Evolutionary conservation across 495 filamentous ascomycete species (phyloP).

Genomic region (Halenospora varia): DNA sequence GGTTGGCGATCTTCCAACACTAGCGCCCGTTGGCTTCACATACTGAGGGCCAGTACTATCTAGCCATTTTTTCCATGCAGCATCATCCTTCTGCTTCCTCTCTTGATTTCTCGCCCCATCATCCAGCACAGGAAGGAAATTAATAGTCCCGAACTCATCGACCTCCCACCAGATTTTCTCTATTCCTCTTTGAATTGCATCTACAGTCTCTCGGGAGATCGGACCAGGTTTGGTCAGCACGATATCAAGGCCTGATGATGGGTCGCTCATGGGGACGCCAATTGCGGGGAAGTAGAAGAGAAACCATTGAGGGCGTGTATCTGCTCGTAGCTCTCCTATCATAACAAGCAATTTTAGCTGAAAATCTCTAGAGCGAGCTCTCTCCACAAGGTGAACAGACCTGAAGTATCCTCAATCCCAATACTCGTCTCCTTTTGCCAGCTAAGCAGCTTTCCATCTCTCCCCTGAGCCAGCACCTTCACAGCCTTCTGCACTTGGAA

Average conservation of each 20-base stretch:
- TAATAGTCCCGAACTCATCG: background rate
- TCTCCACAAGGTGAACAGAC: background rate
- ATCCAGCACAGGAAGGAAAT: background rate
- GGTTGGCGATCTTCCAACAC: too few species aligned
- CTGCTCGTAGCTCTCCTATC: background rate
- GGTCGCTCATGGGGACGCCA: background rate
- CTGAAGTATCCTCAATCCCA: conserved; percentile 5
- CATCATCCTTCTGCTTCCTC: background rate
- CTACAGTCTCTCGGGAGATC: background rate
- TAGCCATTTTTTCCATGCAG: too few species aligned
- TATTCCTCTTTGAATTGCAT: background rate
- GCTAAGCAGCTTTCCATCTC: conserved; percentile 3
- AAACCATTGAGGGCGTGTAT: conserved; percentile 1
- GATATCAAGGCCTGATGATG: background rate
- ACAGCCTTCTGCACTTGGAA: background rate
- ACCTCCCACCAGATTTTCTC: background rate
- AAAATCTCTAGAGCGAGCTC: background rate
- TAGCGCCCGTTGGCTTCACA: too few species aligned
- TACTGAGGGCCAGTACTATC: too few species aligned
- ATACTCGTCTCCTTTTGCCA: conserved; percentile 4
- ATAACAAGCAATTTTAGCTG: background rate
- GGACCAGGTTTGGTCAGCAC: background rate
- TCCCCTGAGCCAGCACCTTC: background rate
- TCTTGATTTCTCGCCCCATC: background rate
- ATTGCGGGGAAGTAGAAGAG: background rate